A percentile compares a stretch with the other conserved stretches of the same genome.
Evolutionary conservation across 2,329 filamentous ascomycete genomes (phyloP).

Genomic region (Helotiales sp.): DNA sequence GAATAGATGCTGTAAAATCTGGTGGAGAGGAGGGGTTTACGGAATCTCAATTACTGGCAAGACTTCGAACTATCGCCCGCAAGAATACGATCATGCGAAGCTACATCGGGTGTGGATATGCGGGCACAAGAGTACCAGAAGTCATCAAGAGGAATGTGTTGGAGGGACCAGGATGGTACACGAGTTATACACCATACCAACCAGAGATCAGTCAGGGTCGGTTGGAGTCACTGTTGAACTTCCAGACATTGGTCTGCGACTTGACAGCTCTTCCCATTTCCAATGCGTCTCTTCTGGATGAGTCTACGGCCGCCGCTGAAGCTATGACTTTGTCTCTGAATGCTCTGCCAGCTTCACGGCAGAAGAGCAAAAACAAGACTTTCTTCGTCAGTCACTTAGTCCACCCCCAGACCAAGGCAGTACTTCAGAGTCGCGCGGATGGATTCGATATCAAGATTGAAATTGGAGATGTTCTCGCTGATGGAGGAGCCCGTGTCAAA

Average conservation of each 20-base stretch:
- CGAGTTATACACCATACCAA: constrained; percentile 96
- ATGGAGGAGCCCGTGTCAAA: constrained; percentile 69
- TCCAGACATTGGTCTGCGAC: constrained; percentile 90
- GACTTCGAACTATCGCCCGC: constrained; percentile 57
- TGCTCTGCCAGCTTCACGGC: constrained; percentile 70
- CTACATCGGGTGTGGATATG: constrained; percentile 88
- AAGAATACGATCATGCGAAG: constrained; percentile 67
- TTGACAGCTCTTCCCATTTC: constrained; percentile 85
- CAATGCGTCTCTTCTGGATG: constrained; percentile 90
- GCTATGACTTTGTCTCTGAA: constrained; percentile 94
- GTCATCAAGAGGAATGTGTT: constrained; percentile 93
- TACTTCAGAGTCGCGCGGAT: constrained; percentile 82
- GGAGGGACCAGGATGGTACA: constrained; percentile 96
- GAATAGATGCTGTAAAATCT: constrained; percentile 54
- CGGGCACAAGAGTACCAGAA: constrained; percentile 81
- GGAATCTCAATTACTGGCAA: constrained; percentile 63
- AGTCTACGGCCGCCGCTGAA: constrained; percentile 90
- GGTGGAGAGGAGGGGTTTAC: constrained; percentile 44
- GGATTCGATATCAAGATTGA: constrained; percentile 88
- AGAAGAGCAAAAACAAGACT: constrained; percentile 76
- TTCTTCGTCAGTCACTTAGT: constrained; percentile 83
- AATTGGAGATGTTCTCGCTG: constrained; percentile 71
- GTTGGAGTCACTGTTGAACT: constrained; percentile 90
- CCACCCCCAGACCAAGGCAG: constrained; percentile 84
- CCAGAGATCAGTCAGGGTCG: constrained; percentile 96